These are phyloP conservation scores for Cercis canadensis DNA, from an alignment of 306 rosid genomes.

Conservation along the genomic window DNA sequence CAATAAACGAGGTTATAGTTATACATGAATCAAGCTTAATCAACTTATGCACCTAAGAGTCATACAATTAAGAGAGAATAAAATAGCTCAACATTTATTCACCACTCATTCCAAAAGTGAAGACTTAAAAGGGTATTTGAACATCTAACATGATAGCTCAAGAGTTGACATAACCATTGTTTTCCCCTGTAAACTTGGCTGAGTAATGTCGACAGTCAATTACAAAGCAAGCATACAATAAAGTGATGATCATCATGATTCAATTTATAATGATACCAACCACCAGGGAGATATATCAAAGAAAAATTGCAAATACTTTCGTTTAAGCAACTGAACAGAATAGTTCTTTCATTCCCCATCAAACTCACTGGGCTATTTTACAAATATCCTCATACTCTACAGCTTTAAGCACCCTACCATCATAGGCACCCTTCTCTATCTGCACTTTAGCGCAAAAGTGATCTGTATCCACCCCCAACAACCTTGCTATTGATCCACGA, in stretches of 20 bases:
- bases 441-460: constrained; percentile 83
- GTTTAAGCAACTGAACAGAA: constrained; percentile 25
- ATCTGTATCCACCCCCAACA: constrained; percentile 70
- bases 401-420: constrained; percentile 84
- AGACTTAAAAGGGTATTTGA: background rate
- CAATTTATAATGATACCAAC: constrained; percentile 13
- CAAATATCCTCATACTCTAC: constrained; percentile 84
- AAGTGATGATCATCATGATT: background rate
- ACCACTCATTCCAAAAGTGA: background rate
- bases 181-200: background rate
- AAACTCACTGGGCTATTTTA: constrained; percentile 55
- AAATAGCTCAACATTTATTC: background rate
- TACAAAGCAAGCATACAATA: background rate
- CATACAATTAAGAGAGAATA: no score
- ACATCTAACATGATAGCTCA: background rate
- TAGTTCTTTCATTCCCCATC: constrained; percentile 3
- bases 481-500: constrained; percentile 72
- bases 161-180: background rate
- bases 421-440: constrained; percentile 89
- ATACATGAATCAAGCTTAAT: no score
- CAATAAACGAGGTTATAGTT: no score
- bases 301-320: background rate
- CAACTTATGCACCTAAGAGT: no score
- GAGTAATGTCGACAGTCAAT: background rate
- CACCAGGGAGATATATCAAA: background rate